These are phyloP conservation scores for Exophiala bonariae DNA, from an alignment of 2,329 filamentous ascomycete genomes.

Conservation along the genomic window DNA sequence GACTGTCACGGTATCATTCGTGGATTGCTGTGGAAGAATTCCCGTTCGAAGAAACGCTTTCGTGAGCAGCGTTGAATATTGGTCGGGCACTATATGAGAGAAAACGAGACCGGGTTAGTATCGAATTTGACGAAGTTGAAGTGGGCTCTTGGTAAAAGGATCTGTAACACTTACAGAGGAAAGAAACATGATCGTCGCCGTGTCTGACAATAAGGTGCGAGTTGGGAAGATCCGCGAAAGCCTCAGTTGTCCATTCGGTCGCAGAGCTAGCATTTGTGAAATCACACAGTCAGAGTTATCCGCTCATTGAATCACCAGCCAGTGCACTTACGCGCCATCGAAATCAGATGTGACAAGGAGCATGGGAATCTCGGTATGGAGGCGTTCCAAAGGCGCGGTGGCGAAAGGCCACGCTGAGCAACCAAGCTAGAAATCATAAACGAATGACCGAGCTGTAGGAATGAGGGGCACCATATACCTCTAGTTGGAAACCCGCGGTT, in stretches of 20 bases:
- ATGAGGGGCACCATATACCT: background rate
- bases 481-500: background rate
- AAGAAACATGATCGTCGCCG: slow-evolving; percentile 10
- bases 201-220: slow-evolving; percentile 3
- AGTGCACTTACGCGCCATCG: slow-evolving; percentile 5
- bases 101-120: background rate
- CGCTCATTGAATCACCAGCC: too few relatives aligned
- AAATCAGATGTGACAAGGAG: slow-evolving; percentile 11
- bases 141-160: background rate
- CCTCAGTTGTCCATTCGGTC: slow-evolving; percentile 3
- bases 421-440: slow-evolving; percentile 1
- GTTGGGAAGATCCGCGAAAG: background rate
- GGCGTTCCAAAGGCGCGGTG: background rate
- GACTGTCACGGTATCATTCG: slow-evolving; percentile 4
- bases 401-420: slow-evolving; percentile 7
- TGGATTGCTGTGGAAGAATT: background rate
- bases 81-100: slow-evolving; percentile 1
- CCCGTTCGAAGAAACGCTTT: slow-evolving; percentile 5
- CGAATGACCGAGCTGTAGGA: background rate
- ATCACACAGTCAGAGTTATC: background rate
- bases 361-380: slow-evolving; percentile 1
- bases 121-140: too few relatives aligned
- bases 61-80: background rate
- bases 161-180: background rate
- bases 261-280: slow-evolving; percentile 3